These are phyloP conservation scores for Aspergillus jensenii DNA, from an alignment of 2,329 filamentous ascomycete species.

Conservation along the genomic window DNA sequence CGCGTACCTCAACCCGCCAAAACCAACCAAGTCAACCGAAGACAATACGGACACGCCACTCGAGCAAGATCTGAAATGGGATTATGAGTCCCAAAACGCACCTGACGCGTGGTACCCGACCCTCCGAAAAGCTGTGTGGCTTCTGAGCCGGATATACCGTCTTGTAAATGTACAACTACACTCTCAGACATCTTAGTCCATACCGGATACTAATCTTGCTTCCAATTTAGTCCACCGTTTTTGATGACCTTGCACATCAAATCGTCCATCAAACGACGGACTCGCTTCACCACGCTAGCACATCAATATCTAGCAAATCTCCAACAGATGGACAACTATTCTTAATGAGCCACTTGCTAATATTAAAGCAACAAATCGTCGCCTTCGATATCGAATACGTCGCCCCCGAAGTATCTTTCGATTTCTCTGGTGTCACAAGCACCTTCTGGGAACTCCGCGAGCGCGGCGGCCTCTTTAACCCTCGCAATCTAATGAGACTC, in stretches of 20 bases:
- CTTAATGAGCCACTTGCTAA: slow-evolving; percentile 88
- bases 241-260: slow-evolving; percentile 71
- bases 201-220: slow-evolving; percentile 7
- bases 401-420: slow-evolving; percentile 63
- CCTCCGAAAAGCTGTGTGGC: slow-evolving; percentile 65
- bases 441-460: slow-evolving; percentile 69
- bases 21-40: slow-evolving; percentile 50
- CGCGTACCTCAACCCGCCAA: slow-evolving; percentile 45
- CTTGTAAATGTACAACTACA: slow-evolving; percentile 59
- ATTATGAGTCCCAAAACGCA: slow-evolving; percentile 57
- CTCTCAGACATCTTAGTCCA: background rate
- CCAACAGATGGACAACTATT: slow-evolving; percentile 80
- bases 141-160: slow-evolving; percentile 68
- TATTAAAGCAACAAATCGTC: slow-evolving; percentile 93
- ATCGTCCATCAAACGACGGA: slow-evolving; percentile 89
- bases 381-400: slow-evolving; percentile 88
- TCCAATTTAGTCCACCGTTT: slow-evolving; percentile 58
- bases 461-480: slow-evolving; percentile 65
- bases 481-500: slow-evolving; percentile 60
- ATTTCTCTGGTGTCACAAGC: slow-evolving; percentile 64
- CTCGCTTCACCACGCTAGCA: slow-evolving; percentile 75
- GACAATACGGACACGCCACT: slow-evolving; percentile 48
- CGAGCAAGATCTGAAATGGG: slow-evolving; percentile 50
- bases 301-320: slow-evolving; percentile 65
- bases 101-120: slow-evolving; percentile 67